Evolutionary conservation across 2,329 filamentous ascomycete genomes (phyloP).

Genomic region (Clonostachys byssicola): DNA sequence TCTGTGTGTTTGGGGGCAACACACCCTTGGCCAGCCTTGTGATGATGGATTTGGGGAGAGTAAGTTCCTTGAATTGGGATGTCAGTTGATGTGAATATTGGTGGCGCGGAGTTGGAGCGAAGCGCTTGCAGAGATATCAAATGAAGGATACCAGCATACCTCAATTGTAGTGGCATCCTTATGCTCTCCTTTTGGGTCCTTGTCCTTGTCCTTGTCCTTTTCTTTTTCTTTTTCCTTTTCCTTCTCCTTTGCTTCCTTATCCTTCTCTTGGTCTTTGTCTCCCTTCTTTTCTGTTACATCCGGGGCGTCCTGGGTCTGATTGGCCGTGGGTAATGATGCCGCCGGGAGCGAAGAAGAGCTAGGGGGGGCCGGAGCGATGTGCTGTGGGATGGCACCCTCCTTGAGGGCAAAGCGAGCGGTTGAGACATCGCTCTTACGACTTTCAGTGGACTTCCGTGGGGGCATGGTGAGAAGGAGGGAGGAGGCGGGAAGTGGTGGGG

Average conservation of each 20-base stretch:
- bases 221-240: slow-evolving; percentile 18
- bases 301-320: slow-evolving; percentile 11
- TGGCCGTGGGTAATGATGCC: slow-evolving; percentile 1
- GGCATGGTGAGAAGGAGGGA: slow-evolving; percentile 35
- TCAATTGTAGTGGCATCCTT: slow-evolving; percentile 47
- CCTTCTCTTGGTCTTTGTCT: background rate
- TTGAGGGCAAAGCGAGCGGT: slow-evolving; percentile 37
- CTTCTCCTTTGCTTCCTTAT: slow-evolving; percentile 20
- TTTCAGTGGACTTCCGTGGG: slow-evolving; percentile 46
- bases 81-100: background rate
- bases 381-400: slow-evolving; percentile 25
- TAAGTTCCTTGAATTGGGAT: slow-evolving; percentile 57
- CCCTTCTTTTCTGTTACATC: background rate
- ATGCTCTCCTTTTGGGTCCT: slow-evolving; percentile 20
- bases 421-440: slow-evolving; percentile 39
- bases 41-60: slow-evolving; percentile 76
- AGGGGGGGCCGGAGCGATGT: slow-evolving; percentile 5
- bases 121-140: background rate
- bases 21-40: slow-evolving; percentile 76
- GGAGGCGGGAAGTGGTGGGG: slow-evolving; percentile 7
- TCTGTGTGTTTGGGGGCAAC: slow-evolving; percentile 75
- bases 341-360: slow-evolving; percentile 10
- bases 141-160: slow-evolving; percentile 5
- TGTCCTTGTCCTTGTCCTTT: slow-evolving; percentile 14
- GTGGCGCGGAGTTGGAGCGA: background rate